Evolutionary conservation across 2,329 filamentous ascomycete species (phyloP).

Genomic region (Polytolypa hystricis): DNA sequence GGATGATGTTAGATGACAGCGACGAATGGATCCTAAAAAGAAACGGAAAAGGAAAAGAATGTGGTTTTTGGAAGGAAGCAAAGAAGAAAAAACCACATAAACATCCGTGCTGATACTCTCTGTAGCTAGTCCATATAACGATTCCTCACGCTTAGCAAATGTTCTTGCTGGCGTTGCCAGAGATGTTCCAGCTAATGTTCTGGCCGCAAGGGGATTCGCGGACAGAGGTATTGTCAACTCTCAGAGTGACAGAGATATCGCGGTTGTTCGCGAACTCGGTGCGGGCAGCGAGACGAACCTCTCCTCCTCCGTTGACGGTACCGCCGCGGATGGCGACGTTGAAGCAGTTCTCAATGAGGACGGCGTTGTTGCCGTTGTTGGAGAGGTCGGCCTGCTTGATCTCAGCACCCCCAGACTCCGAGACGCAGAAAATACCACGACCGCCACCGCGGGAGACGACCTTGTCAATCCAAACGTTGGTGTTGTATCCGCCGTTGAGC

Average conservation of each 20-base stretch:
- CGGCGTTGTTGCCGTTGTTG: conserved; percentile 44
- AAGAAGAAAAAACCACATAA: too few relatives aligned
- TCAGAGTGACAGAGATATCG: conserved; percentile 41
- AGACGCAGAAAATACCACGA: conserved; percentile 48
- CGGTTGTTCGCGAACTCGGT: conserved; percentile 44
- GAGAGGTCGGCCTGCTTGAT: conserved; percentile 42
- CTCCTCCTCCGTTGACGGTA: conserved; percentile 43
- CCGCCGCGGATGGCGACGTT: conserved; percentile 42
- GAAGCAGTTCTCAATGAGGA: conserved; percentile 52
- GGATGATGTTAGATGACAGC: too few relatives aligned
- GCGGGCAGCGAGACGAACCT: conserved; percentile 44
- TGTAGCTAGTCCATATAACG: too few relatives aligned
- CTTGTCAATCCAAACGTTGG: conserved; percentile 43
- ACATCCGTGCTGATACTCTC: too few relatives aligned
- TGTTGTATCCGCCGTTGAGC: conserved; percentile 39
- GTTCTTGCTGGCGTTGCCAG: conserved; percentile 34
- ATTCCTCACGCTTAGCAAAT: conserved; percentile 33
- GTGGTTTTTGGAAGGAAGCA: too few relatives aligned
- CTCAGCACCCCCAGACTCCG: conserved; percentile 42
- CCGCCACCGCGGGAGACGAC: conserved; percentile 47
- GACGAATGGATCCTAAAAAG: too few relatives aligned
- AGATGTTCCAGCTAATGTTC: conserved; percentile 41
- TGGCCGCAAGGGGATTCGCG: conserved; percentile 44
- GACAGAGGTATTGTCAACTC: conserved; percentile 41
- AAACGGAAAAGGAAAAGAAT: background rate